Evolutionary conservation across 768 basidiomycete genomes (phyloP), one percentile per base, ranked within the genome.

Genomic region (Amanita inopinata): DNA sequence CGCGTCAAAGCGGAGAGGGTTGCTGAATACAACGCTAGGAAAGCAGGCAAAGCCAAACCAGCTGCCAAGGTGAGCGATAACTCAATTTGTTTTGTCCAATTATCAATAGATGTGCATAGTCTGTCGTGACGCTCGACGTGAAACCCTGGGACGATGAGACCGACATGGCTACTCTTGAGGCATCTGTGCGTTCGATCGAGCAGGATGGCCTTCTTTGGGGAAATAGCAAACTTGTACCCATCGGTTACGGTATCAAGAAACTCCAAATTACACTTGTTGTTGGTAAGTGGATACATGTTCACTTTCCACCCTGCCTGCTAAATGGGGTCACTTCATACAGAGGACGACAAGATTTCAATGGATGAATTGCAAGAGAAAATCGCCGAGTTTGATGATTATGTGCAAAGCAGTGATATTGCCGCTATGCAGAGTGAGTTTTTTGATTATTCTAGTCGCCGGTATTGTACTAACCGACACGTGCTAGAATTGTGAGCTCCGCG

Each of bases 91-190:
- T 37, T 39, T 19, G 30, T 30, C 31, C 46, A 25, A 28, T 36
- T 11, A 32, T 52, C 38, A 12, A 45, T 22, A 19, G 24, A 42
- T 32, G 22, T 33, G 19, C 35, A 14, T 62, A 97, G 91, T 98
- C 96, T 52, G 80, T 99, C 48, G 96, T 99, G 38, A 99, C 94
- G 35, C 68, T 98, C 53, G 94, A 98, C 53, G 92, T 99, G 49
- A 99, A 99, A 68, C 93, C 94, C 30, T 96, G 92, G 94, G 94
- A 98, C 61, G 94, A 98, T 59, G 92, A 96, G 70, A 99, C 96
- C 38, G 90, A 97, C 64, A 93, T 99, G 93, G 73, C 58, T 33
- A 85, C 69, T 38, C 71, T 98, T 53, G 94, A 98, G 65, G 62
- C 70, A 11, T 56, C 74, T 31, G 94, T 98, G 42, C 80, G 96